Evolutionary conservation across 805 yeast genomes (phyloP).

Genomic region (Sungouiozyma ichnusensis): DNA sequence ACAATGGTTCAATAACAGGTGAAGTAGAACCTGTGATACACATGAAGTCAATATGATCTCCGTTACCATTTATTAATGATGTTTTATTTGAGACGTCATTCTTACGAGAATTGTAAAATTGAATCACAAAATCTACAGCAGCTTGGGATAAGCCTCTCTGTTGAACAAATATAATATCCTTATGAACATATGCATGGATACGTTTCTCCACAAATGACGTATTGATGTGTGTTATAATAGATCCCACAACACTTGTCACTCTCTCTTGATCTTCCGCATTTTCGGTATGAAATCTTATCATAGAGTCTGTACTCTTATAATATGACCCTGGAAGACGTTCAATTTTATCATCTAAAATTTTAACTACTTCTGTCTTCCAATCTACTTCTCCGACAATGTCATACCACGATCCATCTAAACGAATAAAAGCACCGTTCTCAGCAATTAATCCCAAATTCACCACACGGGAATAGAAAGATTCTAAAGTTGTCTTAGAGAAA

Average conservation of each 20-base stretch:
- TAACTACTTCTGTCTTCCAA: conserved; percentile 28
- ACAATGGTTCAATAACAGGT: conserved; percentile 59
- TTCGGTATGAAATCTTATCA: conserved; percentile 68
- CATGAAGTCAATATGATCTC: conserved; percentile 32
- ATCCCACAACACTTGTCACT: conserved; percentile 63
- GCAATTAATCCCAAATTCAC: conserved; percentile 75
- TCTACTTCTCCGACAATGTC: conserved; percentile 47
- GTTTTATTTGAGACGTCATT: conserved; percentile 2
- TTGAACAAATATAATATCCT: conserved; percentile 62
- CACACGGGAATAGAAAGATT: conserved; percentile 54
- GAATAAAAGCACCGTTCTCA: conserved; percentile 79
- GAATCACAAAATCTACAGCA: conserved; percentile 45
- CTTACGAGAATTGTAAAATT: conserved; percentile 26
- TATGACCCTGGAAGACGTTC: conserved; percentile 77
- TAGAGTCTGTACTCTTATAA: conserved; percentile 63
- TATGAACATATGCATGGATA: conserved; percentile 69
- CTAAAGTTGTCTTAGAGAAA: conserved; percentile 53
- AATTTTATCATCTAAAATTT: conserved; percentile 31
- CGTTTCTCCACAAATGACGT: conserved; percentile 53
- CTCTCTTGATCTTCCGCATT: conserved; percentile 54
- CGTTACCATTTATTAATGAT: conserved; percentile 1
- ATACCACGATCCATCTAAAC: conserved; percentile 48
- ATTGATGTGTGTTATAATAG: conserved; percentile 73
- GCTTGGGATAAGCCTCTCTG: conserved; percentile 47
- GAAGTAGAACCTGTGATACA: conserved; percentile 58